Conservation (phyloP, 2,329 filamentous ascomycete genomes). For the Calonectria hongkongensis region DNA sequence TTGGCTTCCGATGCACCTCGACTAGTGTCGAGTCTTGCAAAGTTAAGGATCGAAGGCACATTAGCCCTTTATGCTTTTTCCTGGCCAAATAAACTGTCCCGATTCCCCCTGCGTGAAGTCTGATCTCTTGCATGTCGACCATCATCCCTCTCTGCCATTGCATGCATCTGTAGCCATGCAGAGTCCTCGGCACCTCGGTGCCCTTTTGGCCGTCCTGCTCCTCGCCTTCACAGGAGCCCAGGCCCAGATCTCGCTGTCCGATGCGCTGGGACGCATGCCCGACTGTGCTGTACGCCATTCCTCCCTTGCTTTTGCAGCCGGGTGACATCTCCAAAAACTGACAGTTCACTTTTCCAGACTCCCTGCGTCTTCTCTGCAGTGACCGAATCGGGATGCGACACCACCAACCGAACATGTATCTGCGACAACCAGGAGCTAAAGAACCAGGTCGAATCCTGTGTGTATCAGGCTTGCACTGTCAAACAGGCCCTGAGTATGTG, state of each 20-base stretch:
- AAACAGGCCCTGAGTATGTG: constrained; percentile 57
- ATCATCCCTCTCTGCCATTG: background rate
- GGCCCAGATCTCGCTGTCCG: constrained; percentile 14
- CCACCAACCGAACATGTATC: constrained; percentile 29
- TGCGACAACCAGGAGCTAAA: constrained; percentile 22
- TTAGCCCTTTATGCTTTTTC: constrained; percentile 26
- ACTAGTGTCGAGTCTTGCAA: constrained; percentile 4
- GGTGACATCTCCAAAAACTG: background rate
- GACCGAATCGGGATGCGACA: constrained; percentile 14
- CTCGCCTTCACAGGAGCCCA: background rate
- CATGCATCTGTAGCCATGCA: constrained; percentile 11
- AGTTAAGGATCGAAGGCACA: constrained; percentile 21
- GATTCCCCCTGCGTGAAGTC: background rate
- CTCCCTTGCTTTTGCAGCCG: background rate
- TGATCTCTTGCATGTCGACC: background rate
- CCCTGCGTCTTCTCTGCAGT: constrained; percentile 21
- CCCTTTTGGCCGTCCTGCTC: constrained; percentile 7
- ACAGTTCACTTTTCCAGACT: constrained; percentile 18
- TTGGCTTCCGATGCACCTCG: constrained; percentile 23
- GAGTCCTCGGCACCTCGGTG: constrained; percentile 3
- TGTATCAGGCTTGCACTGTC: constrained; percentile 54
- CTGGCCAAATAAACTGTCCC: constrained; percentile 12
- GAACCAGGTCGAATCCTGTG: constrained; percentile 50
- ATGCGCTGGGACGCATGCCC: constrained; percentile 9
- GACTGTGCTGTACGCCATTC: constrained; percentile 10